Evolutionary conservation across 208 protist species (phyloP).

Genomic region (Trichomonas vaginalis): DNA sequence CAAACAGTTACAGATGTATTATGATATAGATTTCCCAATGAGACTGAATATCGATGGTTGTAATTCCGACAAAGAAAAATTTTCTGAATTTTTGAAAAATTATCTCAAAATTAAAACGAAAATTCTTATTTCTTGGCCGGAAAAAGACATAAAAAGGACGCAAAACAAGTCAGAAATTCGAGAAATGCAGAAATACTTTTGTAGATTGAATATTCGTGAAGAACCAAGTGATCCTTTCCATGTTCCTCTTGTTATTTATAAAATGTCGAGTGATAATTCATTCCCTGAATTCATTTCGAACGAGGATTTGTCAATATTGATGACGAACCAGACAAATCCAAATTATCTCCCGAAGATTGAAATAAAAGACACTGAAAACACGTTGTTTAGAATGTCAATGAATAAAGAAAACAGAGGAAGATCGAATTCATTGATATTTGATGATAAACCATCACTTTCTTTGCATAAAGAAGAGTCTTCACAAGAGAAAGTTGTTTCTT

Average conservation of each 20-base stretch:
- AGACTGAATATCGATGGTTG: background rate
- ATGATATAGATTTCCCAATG: background rate
- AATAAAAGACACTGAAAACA: background rate
- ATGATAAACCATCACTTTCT: too few relatives aligned
- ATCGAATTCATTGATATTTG: background rate
- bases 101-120: too few relatives aligned
- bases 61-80: background rate
- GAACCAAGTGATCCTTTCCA: too few relatives aligned
- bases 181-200: too few relatives aligned
- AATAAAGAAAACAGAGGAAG: background rate
- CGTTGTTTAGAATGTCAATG: background rate
- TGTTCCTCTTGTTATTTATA: background rate
- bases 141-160: too few relatives aligned
- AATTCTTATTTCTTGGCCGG: too few relatives aligned
- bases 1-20: background rate
- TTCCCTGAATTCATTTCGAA: background rate
- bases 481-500: too few relatives aligned
- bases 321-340: background rate
- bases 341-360: background rate
- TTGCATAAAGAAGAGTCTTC: too few relatives aligned
- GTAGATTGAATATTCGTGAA: too few relatives aligned
- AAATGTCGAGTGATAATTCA: background rate
- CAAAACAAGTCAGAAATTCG: too few relatives aligned
- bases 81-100: too few relatives aligned
- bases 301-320: background rate